Evolutionary conservation across 164 flowering plant genomes (phyloP).

Genomic region (Vitis rotundifolia): DNA sequence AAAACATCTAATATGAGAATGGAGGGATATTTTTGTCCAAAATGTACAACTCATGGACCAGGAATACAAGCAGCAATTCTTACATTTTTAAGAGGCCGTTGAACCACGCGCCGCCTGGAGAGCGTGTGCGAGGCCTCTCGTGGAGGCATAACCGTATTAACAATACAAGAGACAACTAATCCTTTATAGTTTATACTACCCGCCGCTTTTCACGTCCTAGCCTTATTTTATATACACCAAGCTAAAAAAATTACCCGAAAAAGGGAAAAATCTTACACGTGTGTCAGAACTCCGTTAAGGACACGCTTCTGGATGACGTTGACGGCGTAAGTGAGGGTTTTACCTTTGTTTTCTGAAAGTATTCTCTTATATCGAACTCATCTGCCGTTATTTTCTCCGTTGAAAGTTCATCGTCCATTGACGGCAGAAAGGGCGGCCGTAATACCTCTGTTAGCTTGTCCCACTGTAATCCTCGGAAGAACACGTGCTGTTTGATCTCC

Average conservation of each 20-base stretch:
- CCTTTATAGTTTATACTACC: background rate
- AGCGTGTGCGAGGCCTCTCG: background rate
- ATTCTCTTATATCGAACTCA: conserved; percentile 42
- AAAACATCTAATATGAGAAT: background rate
- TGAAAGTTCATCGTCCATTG: conserved; percentile 34
- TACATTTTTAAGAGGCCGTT: no score
- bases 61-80: no score
- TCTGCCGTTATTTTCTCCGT: conserved; percentile 17
- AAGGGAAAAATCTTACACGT: conserved; percentile 6
- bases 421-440: conserved; percentile 84
- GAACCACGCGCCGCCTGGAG: background rate
- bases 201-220: conserved; percentile 7
- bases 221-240: conserved; percentile 11
- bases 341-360: conserved; percentile 39
- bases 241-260: background rate
- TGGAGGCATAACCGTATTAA: conserved; percentile 7
- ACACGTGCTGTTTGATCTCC: conserved; percentile 75
- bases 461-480: conserved; percentile 76
- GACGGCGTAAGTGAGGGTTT: conserved; percentile 40
- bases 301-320: conserved; percentile 35
- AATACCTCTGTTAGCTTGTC: conserved; percentile 67
- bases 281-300: conserved; percentile 60
- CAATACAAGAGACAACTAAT: conserved; percentile 1
- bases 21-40: background rate
- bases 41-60: no score